Percentiles rank a stretch among this genome's conserved stretches.
Conservation (phyloP, 2,329 filamentous ascomycete species). For the Aspergillus unguis region DNA sequence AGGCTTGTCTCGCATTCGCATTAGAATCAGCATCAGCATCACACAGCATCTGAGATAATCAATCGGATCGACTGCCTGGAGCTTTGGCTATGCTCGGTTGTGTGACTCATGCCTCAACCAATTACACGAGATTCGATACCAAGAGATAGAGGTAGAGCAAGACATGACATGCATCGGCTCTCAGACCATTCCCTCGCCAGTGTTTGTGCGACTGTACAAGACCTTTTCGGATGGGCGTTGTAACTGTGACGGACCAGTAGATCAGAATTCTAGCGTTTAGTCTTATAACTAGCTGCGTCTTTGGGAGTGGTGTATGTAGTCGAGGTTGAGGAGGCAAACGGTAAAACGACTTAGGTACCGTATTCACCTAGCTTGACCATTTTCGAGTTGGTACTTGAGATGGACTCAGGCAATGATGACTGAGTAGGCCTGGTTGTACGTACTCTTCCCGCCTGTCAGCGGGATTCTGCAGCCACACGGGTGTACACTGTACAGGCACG, state of each 20-base stretch:
- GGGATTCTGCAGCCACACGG: constrained; percentile 6
- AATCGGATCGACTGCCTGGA: constrained; percentile 1
- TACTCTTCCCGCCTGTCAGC: background rate
- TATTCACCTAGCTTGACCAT: background rate
- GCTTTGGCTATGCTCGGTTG: background rate
- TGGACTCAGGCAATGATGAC: background rate
- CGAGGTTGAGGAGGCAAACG: too few species aligned
- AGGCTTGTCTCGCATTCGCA: too few species aligned
- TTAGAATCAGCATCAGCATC: background rate
- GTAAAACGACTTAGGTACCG: too few species aligned
- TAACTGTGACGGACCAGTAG: background rate
- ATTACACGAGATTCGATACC: too few species aligned
- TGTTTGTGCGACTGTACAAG: background rate
- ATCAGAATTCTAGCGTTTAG: background rate
- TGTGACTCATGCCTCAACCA: constrained; percentile 1
- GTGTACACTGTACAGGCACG: constrained; percentile 4
- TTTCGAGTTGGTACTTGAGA: background rate
- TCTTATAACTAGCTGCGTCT: background rate
- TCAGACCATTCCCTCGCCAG: background rate
- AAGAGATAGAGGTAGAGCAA: background rate
- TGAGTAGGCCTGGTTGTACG: background rate
- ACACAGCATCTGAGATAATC: background rate
- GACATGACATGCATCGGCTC: constrained; percentile 1
- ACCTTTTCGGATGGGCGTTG: background rate
- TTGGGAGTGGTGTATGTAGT: too few species aligned